Base-by-base conservation (phyloP, 2,329 filamentous ascomycete genomes). In the Elsinoe necatrix region DNA sequence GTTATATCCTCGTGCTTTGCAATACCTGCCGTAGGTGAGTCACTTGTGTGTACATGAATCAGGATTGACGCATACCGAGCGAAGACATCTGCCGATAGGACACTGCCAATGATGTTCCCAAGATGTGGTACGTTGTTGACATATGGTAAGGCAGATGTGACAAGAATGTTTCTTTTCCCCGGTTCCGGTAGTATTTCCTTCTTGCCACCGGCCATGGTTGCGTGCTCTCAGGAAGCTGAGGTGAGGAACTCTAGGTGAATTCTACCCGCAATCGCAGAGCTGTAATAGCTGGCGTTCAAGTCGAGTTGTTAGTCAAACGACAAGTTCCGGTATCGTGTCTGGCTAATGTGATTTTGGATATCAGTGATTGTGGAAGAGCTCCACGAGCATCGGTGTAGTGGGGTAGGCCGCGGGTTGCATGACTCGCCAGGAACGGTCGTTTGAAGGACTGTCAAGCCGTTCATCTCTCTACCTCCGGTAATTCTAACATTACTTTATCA, bases 81-180 rank as follows among this genome's bases (percentile, higher is more conserved):
- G 61, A 77, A 96, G 61, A 95, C 88, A 68, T 96, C 91, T 64
- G 91, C 91, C 61, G 85, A 90, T 64, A 96, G 80, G 37, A 95
- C 89, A 64, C 84, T 89, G 61, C 89, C 89, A 61, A 95, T 85
- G 62, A 95, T 84, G 72, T 95, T 95, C 61, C 89, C 91, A 64
- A 96, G 75, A 74, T 95, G 91, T 50, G 90, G 77, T 0, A 80
- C 74, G 66, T 84, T 85, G 71, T 84, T 85, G 54, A 89, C 86
- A 66, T 95, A 95, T 41, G 90, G 90, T 48, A 96, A 73, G n/a
- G 91, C 91, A 64, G 86, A 92, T 42, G 92, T 95, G 65, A 97
- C 85, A 61, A 97, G 81, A 64, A 95, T 83, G 71, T 96, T 97
- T 66, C 84, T 81, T 78, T 95, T 85, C 64, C 76, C 76, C 59